Conservation (phyloP, 257 asterid species). For the Rhazya stricta region DNA sequence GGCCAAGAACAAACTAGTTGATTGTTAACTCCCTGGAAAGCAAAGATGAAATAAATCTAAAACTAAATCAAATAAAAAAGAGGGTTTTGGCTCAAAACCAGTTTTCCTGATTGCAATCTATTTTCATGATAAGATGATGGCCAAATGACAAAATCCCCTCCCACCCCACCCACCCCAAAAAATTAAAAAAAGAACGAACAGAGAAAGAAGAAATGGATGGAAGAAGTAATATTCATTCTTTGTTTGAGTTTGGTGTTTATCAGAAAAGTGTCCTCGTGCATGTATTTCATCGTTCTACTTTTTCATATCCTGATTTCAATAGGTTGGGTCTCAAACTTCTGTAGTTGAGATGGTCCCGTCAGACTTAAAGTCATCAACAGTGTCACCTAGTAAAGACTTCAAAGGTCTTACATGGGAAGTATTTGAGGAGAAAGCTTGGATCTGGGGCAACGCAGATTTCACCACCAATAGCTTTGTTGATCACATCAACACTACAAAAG, state of each 20-base stretch:
- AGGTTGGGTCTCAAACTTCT: conserved; percentile 75
- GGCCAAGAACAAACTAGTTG: background rate
- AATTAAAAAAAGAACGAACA: background rate
- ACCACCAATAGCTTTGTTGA: conserved; percentile 57
- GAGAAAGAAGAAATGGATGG: background rate
- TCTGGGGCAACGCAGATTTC: conserved; percentile 77
- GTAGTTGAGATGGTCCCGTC: conserved; percentile 67
- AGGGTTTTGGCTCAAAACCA: background rate
- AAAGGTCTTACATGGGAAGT: conserved; percentile 70
- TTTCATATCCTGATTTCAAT: conserved; percentile 14
- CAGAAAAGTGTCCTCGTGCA: background rate
- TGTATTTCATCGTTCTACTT: conserved; percentile 15
- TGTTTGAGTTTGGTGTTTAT: no score
- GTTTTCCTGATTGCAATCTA: background rate
- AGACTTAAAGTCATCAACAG: conserved; percentile 45
- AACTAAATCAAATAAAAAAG: background rate
- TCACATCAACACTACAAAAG: conserved; percentile 86
- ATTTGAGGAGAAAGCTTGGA: conserved; percentile 60
- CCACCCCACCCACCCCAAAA: background rate
- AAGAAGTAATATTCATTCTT: background rate
- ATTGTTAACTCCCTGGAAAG: background rate
- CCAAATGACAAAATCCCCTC: background rate
- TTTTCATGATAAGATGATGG: background rate
- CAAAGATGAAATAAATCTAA: background rate
- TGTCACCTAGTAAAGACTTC: conserved; percentile 40